phyloP scores from a whole-genome alignment of 1,284 basidiomycete species.

The Leccinum pallidistipes region DNA sequence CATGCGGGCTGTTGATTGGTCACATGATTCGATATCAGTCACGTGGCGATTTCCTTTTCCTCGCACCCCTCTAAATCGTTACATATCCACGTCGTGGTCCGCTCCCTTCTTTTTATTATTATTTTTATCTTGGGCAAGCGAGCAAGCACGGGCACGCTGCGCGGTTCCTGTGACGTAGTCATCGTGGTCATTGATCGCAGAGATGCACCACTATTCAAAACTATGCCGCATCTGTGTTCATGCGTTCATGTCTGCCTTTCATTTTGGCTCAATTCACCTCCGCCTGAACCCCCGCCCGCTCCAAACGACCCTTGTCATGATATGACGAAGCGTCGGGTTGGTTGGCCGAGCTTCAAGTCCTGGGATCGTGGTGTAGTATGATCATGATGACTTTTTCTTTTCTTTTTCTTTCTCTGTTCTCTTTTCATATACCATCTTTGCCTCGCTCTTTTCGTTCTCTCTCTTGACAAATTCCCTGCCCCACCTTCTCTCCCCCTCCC shows the following conservation, averaged over 20 bases:
- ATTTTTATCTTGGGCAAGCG: background rate
- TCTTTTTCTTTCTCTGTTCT: background rate
- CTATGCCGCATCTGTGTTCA: constrained; percentile 10
- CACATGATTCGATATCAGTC: constrained; percentile 5
- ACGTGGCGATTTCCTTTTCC: constrained; percentile 6
- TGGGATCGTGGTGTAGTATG: background rate
- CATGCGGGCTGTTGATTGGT: background rate
- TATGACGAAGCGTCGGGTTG: constrained; percentile 6
- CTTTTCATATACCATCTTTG: constrained; percentile 9
- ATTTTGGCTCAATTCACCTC: constrained; percentile 21
- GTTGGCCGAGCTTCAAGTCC: background rate
- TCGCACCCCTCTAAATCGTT: background rate
- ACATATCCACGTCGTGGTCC: constrained; percentile 21
- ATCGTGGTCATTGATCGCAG: constrained; percentile 6
- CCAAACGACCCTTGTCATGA: constrained; percentile 22
- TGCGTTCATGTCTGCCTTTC: constrained; percentile 1
- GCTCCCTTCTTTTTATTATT: background rate
- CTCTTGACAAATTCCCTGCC: constrained; percentile 10
- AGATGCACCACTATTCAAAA: background rate
- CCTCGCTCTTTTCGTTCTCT: constrained; percentile 1
- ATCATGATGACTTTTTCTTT: background rate
- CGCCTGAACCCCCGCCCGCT: constrained; percentile 28
- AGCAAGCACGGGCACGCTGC: background rate
- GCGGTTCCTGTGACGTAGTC: constrained; percentile 33
- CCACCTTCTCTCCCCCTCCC: background rate